phyloP scores from a whole-genome alignment of 1,139 yeast genomes.

The Diutina mesorugosa region DNA sequence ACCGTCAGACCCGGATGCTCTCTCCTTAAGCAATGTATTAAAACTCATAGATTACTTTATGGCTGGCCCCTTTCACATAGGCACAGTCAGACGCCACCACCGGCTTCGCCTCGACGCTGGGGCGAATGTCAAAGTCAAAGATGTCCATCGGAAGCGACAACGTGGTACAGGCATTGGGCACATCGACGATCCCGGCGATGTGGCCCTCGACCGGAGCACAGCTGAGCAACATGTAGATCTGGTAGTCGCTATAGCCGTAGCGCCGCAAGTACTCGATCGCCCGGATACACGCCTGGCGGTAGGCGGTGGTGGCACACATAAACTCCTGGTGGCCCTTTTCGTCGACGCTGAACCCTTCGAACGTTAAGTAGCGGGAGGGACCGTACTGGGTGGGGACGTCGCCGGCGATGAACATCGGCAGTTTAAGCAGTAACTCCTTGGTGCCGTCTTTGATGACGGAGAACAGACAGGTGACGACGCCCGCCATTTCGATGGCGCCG shows the following conservation, averaged over 20 bases:
- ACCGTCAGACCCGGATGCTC: no score
- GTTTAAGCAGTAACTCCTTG: constrained; percentile 21
- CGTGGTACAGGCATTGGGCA: constrained; percentile 39
- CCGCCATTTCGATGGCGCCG: constrained; percentile 43
- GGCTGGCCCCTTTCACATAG: constrained; percentile 12
- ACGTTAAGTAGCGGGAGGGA: constrained; percentile 33
- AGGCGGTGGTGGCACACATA: constrained; percentile 35
- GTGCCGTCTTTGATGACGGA: constrained; percentile 29
- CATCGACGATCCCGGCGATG: constrained; percentile 37
- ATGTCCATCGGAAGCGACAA: constrained; percentile 38
- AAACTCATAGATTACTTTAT: constrained; percentile 6
- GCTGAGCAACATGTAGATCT: constrained; percentile 29
- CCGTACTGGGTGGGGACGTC: constrained; percentile 32
- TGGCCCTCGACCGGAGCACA: constrained; percentile 40
- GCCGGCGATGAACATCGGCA: constrained; percentile 37
- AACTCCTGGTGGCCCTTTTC: constrained; percentile 29
- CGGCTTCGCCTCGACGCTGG: constrained; percentile 14
- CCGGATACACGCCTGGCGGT: constrained; percentile 34
- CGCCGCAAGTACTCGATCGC: constrained; percentile 36
- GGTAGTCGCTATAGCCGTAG: constrained; percentile 37
- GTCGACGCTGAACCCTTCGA: constrained; percentile 39
- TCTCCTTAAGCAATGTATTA: constrained; percentile 2
- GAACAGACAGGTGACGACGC: constrained; percentile 27
- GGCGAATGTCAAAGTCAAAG: constrained; percentile 34
- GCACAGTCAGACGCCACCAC: constrained; percentile 25